These are phyloP conservation scores for Cladosporium sp. DNA, from an alignment of 2,329 filamentous ascomycete genomes.

Conservation along the genomic window DNA sequence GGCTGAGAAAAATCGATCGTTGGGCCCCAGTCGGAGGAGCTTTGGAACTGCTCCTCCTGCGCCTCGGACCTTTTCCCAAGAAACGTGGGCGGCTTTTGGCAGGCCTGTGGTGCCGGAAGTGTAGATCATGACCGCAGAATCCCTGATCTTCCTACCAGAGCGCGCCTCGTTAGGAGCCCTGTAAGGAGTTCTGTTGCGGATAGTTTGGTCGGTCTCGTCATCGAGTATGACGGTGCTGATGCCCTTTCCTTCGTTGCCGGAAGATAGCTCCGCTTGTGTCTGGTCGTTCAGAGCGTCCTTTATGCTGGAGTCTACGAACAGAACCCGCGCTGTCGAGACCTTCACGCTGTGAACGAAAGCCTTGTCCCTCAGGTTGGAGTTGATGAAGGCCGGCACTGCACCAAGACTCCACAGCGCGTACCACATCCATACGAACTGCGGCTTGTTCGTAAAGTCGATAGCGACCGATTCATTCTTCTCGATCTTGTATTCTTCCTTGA, in stretches of 20 bases:
- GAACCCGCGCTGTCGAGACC: conserved; percentile 58
- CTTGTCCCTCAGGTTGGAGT: conserved; percentile 71
- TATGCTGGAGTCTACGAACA: conserved; percentile 62
- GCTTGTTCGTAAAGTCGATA: conserved; percentile 73
- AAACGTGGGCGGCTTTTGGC: conserved; percentile 52
- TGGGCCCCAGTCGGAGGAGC: conserved; percentile 57
- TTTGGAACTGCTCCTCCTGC: conserved; percentile 22
- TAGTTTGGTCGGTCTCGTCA: conserved; percentile 45
- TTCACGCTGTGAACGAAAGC: conserved; percentile 68
- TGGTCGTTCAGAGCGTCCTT: conserved; percentile 52
- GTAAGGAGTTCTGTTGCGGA: conserved; percentile 17
- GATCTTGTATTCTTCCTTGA: conserved; percentile 58
- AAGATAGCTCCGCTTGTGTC: conserved; percentile 38
- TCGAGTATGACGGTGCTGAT: conserved; percentile 60
- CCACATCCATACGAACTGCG: conserved; percentile 69
- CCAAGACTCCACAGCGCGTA: conserved; percentile 78
- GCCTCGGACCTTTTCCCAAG: conserved; percentile 28
- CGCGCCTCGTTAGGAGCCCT: conserved; percentile 28
- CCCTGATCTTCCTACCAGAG: conserved; percentile 27
- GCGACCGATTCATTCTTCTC: conserved; percentile 70
- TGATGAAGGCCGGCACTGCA: conserved; percentile 77
- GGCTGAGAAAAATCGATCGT: conserved; percentile 76
- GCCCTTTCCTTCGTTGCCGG: conserved; percentile 35
- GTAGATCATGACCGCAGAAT: conserved; percentile 71
- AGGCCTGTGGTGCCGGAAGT: conserved; percentile 81